phyloP scores from a whole-genome alignment of 2,329 filamentous ascomycete species.

The Microsporum canis region DNA sequence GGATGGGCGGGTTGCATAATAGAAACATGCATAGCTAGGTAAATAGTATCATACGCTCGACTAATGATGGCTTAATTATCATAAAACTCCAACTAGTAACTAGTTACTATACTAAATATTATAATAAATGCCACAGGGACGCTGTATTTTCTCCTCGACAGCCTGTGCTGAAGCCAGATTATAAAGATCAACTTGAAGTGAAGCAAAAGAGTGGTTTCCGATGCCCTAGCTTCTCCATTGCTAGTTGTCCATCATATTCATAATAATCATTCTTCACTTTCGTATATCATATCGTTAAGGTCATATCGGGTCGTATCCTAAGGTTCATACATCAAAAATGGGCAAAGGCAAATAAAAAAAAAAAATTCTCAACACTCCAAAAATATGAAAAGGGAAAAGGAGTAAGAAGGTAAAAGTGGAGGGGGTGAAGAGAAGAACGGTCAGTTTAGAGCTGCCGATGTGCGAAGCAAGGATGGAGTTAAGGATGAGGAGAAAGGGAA shows the following conservation, averaged over 20 bases:
- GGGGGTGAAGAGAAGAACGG: neutral
- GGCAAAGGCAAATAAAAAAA: conserved; percentile 1
- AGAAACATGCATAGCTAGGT: too few species aligned
- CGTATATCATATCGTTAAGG: conserved; percentile 7
- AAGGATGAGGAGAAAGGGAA: conserved; percentile 20
- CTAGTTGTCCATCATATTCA: neutral
- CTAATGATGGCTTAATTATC: too few species aligned
- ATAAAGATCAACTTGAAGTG: too few species aligned
- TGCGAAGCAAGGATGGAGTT: neutral
- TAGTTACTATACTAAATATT: too few species aligned
- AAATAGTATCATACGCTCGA: too few species aligned
- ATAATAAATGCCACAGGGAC: too few species aligned
- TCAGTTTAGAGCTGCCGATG: neutral
- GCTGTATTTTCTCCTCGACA: too few species aligned
- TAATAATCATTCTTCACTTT: conserved; percentile 5
- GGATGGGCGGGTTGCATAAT: too few species aligned
- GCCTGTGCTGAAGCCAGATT: too few species aligned
- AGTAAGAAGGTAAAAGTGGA: conserved; percentile 9
- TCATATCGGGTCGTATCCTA: conserved; percentile 5
- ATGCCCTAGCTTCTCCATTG: neutral
- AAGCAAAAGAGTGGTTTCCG: neutral
- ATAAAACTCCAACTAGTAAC: too few species aligned
- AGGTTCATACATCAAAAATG: conserved; percentile 2
- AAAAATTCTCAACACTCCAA: conserved; percentile 2
- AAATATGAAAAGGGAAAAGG: conserved; percentile 6